Base-by-base conservation (phyloP, 768 basidiomycete genomes). In the Panaeolus papilionaceus region DNA sequence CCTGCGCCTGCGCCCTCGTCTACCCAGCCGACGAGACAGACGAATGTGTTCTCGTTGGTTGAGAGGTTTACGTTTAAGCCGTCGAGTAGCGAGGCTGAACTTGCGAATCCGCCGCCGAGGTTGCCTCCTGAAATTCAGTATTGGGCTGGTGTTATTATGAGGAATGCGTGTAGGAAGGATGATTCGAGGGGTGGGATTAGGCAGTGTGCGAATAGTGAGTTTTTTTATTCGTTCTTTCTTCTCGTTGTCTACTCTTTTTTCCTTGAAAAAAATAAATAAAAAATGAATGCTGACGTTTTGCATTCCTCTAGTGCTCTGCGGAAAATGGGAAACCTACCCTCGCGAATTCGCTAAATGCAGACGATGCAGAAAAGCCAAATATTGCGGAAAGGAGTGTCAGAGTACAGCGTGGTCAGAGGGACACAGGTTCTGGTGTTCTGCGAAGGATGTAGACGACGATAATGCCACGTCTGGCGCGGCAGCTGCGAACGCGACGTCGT, bases 121-220 rank as follows among this genome's bases (percentile, higher is more conserved):
- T 80, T 96, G 7, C 95, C 96, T 0, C 83, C 85, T 10, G 97
- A 99, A 77, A 97, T 99, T 26, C 95, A 98, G 78, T 98, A 98
- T 73, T 99, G 98, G 98, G 98, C 97, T 0, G 95, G 96, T 2
- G 97, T 98, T n/a, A 98, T 99, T 74, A 99, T 99, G 98, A 87
- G 98, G 64, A 99, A 99, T 77, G 98, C 98, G 12, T 99, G 98
- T 80, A 84, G 97, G 76, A 99, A 99, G 82, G 98, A 99, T 72
- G 97, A 99, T 70, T 89, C 85, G 62, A 82, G 91, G 40, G 96
- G 96, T 64, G 98, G 98, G 11, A 96, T 98, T 69, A 80, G 98
- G 66, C 98, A 99, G 78, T 99, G 98, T 83, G 98, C 98, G 0
- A 98, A 98, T 76, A 98, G 92, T 93, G 70, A 77, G 91, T 86